Evolutionary conservation across 129 eudicot species (phyloP).

Genomic region (Flaveria robusta): DNA sequence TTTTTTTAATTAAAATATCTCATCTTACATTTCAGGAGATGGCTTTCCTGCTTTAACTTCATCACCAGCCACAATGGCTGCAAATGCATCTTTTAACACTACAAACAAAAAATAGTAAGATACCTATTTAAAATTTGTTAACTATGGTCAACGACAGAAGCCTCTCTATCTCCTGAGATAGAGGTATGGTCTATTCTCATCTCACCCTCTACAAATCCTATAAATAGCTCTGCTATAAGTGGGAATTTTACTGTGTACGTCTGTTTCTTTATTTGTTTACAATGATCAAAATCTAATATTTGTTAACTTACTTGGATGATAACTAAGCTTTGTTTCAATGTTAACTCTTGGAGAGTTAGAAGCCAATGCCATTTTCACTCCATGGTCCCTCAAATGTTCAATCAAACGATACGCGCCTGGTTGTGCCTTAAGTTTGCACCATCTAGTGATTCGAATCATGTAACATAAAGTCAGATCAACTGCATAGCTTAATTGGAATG

Average conservation of each 20-base stretch:
- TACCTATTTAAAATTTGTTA: constrained; percentile 1
- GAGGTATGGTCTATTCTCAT: too few species aligned
- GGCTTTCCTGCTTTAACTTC: constrained; percentile 84
- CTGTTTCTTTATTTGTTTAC: background rate
- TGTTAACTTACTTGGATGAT: constrained; percentile 58
- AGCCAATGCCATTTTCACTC: constrained; percentile 83
- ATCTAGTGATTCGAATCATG: constrained; percentile 43
- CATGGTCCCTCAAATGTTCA: constrained; percentile 70
- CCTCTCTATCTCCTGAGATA: too few species aligned
- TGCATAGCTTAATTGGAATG: background rate
- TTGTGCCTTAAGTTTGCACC: constrained; percentile 79
- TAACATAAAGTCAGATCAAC: background rate
- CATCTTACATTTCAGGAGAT: constrained; percentile 91
- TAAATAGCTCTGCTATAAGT: too few species aligned
- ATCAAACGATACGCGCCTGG: constrained; percentile 92
- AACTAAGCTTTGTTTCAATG: constrained; percentile 74
- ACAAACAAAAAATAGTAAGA: constrained; percentile 25
- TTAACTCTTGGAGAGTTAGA: constrained; percentile 78
- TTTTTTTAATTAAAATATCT: background rate
- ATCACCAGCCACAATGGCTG: constrained; percentile 73
- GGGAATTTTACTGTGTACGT: too few species aligned
- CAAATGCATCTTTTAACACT: constrained; percentile 86
- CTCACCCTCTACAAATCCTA: too few species aligned
- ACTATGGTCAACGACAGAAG: background rate
- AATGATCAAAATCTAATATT: background rate